A percentile compares a stretch with the other conserved stretches of the same genome.
Conservation (phyloP, 139 green algal genomes). For the Medakamo hakoo region DNA sequence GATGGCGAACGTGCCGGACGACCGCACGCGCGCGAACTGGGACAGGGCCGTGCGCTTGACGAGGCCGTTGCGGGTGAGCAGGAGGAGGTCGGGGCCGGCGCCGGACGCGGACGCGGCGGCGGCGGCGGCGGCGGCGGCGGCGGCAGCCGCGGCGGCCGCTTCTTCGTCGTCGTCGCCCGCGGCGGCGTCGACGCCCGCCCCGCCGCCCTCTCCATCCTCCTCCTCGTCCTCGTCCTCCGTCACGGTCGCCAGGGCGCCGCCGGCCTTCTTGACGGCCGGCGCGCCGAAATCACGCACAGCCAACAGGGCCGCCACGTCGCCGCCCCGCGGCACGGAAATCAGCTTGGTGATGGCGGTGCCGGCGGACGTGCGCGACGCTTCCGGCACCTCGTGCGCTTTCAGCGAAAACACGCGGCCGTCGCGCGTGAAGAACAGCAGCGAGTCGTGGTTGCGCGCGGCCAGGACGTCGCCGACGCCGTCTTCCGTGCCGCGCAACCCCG, state of each 20-base stretch:
- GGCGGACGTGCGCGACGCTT: constrained; percentile 30
- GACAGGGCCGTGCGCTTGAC: constrained; percentile 38
- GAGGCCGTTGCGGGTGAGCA: constrained; percentile 28
- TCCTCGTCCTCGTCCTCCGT: constrained; percentile 1
- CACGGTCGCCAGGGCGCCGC: not conserved
- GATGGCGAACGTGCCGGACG: constrained; percentile 16
- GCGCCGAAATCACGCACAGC: constrained; percentile 16
- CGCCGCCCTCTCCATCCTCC: too few species aligned
- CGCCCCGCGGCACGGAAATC: not conserved
- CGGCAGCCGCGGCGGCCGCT: too few species aligned
- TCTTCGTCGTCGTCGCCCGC: constrained; percentile 2
- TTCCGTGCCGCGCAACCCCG: constrained; percentile 14
- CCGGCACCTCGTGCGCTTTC: constrained; percentile 48
- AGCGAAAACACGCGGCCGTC: constrained; percentile 39
- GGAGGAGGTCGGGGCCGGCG: too few species aligned
- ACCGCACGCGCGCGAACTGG: constrained; percentile 13
- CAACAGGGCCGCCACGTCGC: constrained; percentile 30
- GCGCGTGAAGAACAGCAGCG: constrained; percentile 59
- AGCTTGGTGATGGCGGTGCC: constrained; percentile 33
- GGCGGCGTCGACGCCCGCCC: too few species aligned
- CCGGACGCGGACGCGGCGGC: too few species aligned
- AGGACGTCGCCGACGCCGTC: constrained; percentile 14
- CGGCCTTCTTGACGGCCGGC: too few species aligned
- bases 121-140: too few species aligned
- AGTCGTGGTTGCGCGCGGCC: constrained; percentile 45